Evolutionary conservation across 805 yeast genomes (phyloP).

Genomic region (Saturnispora galanensis): DNA sequence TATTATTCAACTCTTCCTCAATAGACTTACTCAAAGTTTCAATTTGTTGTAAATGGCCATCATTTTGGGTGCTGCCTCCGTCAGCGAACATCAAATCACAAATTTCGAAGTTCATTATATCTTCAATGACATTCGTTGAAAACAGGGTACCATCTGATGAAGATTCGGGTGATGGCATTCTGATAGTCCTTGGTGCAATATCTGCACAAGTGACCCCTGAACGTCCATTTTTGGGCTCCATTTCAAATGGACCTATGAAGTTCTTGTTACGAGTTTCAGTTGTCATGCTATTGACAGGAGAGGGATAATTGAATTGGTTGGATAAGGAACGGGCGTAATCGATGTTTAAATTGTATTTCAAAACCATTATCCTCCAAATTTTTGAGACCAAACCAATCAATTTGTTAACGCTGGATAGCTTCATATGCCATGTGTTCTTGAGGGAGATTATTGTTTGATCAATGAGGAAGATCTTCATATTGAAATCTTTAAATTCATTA

Average conservation of each 20-base stretch:
- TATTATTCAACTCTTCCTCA: conserved; percentile 9
- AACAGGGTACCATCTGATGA: background rate
- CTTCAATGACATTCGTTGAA: conserved; percentile 1
- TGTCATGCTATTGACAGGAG: conserved; percentile 3
- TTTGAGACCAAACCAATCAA: conserved; percentile 16
- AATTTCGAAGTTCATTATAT: background rate
- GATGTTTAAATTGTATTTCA: conserved; percentile 13
- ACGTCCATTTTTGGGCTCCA: background rate
- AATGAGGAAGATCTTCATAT: conserved; percentile 23
- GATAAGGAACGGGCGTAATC: conserved; percentile 8
- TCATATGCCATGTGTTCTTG: conserved; percentile 18
- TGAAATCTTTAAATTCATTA: conserved; percentile 16
- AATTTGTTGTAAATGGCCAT: background rate
- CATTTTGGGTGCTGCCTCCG: no score
- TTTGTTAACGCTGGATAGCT: conserved; percentile 18
- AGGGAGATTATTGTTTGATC: conserved; percentile 16
- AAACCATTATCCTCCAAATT: conserved; percentile 19
- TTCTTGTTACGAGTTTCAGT: no score
- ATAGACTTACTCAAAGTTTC: conserved; percentile 6
- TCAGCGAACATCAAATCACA: no score
- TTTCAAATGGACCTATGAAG: no score
- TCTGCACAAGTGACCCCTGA: conserved; percentile 16
- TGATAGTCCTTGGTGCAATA: conserved; percentile 18
- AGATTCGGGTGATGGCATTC: conserved; percentile 9
- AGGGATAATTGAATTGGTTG: conserved; percentile 8